phyloP scores from a whole-genome alignment of 2,329 filamentous ascomycete genomes.

The Clathrospora elynae region DNA sequence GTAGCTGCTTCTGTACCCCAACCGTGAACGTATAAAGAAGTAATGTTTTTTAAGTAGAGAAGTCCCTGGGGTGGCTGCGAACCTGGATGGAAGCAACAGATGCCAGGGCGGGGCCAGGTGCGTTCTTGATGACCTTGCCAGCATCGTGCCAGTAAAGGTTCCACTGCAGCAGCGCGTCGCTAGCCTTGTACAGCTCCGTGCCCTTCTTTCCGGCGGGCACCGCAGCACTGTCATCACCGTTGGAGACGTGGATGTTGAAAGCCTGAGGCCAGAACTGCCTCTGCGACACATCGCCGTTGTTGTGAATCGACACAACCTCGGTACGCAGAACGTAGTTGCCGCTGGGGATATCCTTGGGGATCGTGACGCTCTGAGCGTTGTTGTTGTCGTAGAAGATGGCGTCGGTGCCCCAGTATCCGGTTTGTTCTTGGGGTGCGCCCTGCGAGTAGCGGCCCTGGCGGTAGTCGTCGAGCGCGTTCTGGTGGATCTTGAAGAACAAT shows the following conservation, averaged over 20 bases:
- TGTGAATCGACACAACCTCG: constrained; percentile 44
- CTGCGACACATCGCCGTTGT: constrained; percentile 39
- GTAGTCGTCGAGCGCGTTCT: constrained; percentile 36
- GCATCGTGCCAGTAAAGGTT: constrained; percentile 41
- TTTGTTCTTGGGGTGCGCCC: constrained; percentile 26
- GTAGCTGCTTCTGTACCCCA: not conserved
- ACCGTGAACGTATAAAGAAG: too few species aligned
- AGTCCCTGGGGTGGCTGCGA: constrained; percentile 35
- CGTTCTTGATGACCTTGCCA: constrained; percentile 26
- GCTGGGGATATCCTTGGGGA: constrained; percentile 39
- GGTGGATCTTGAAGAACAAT: constrained; percentile 45
- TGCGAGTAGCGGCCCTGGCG: constrained; percentile 34
- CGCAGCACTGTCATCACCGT: constrained; percentile 31
- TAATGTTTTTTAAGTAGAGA: constrained; percentile 31
- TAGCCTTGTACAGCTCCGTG: constrained; percentile 36
- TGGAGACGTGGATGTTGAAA: constrained; percentile 44
- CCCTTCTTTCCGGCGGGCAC: constrained; percentile 38
- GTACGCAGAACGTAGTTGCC: constrained; percentile 46
- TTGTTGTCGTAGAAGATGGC: constrained; percentile 43
- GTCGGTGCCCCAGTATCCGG: constrained; percentile 43
- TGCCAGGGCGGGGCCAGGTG: constrained; percentile 32
- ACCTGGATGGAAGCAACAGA: constrained; percentile 20
- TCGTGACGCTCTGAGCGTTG: constrained; percentile 40
- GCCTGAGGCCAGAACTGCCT: constrained; percentile 46
- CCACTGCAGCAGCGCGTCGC: constrained; percentile 37